Percentiles rank a stretch among this genome's conserved stretches.
Conservation (phyloP, 2,329 filamentous ascomycete genomes). For the Xylariomycetidae sp. region DNA sequence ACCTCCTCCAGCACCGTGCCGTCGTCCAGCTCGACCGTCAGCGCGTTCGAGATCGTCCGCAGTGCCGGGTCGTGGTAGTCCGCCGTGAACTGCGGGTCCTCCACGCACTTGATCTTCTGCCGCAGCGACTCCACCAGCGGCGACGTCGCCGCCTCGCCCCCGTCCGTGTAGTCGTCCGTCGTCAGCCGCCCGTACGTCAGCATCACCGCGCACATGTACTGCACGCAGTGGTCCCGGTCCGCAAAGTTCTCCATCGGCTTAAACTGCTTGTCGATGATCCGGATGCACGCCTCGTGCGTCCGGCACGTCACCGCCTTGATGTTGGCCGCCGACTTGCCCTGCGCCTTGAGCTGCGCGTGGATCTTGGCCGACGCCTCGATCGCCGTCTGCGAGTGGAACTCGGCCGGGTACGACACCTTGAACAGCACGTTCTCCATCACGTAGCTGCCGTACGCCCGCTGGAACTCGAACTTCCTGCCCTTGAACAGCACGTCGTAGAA, state of each 20-base stretch:
- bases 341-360: constrained; percentile 70
- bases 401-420: constrained; percentile 98
- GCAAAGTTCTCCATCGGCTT: constrained; percentile 99
- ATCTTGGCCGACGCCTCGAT: constrained; percentile 91
- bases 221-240: constrained; percentile 98
- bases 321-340: constrained; percentile 88
- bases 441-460: constrained; percentile 93
- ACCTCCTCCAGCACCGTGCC: constrained; percentile 88
- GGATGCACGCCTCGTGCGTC: constrained; percentile 96
- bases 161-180: constrained; percentile 89
- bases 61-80: constrained; percentile 94
- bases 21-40: constrained; percentile 92
- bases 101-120: constrained; percentile 90
- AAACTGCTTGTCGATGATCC: constrained; percentile 99
- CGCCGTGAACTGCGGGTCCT: constrained; percentile 88
- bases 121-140: constrained; percentile 85
- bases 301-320: constrained; percentile 91
- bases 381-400: constrained; percentile 98
- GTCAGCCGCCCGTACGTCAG: constrained; percentile 90
- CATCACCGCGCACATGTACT: constrained; percentile 99
- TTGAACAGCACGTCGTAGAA: constrained; percentile 99
- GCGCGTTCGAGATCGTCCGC: constrained; percentile 94
- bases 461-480: constrained; percentile 93
- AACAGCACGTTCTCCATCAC: constrained; percentile 99
- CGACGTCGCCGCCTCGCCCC: constrained; percentile 84